These are phyloP conservation scores for Linnemannia exigua DNA, from an alignment of 192 early-diverging fungal genomes.

Conservation along the genomic window DNA sequence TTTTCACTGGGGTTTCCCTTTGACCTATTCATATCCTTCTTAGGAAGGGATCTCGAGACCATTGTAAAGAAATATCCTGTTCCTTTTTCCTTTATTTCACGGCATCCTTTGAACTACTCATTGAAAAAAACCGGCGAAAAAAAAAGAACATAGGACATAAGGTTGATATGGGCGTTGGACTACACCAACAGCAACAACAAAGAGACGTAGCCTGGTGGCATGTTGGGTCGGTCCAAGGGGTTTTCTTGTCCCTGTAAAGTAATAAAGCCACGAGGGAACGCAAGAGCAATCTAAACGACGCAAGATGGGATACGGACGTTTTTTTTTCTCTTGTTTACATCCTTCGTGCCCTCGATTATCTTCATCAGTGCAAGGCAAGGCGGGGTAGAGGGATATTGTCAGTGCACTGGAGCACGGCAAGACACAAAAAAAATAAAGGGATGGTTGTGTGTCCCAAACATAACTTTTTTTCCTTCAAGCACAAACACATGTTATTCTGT, in stretches of 20 bases:
- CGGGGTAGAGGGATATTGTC: not conserved
- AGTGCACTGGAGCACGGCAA: not conserved
- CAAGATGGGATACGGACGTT: not conserved
- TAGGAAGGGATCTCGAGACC: not conserved
- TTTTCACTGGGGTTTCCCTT: not conserved
- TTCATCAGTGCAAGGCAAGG: not conserved
- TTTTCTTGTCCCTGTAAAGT: not conserved
- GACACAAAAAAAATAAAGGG: not conserved
- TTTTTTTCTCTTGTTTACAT: not conserved
- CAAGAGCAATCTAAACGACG: not conserved
- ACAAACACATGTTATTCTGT: not conserved
- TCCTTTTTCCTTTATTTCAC: not conserved
- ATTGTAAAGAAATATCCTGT: not conserved
- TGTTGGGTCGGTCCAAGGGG: not conserved
- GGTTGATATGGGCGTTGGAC: not conserved
- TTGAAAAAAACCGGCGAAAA: not conserved
- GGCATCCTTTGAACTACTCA: not conserved
- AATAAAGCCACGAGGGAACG: not conserved
- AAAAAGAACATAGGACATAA: not conserved
- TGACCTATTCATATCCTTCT: constrained; percentile 2
- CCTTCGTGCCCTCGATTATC: not conserved
- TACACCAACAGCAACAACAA: not conserved
- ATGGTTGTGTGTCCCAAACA: not conserved
- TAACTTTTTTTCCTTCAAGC: not conserved
- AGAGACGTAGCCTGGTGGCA: not conserved